Evolutionary conservation across 2,329 filamentous ascomycete genomes (phyloP).

Genomic region (Aspergillus bombycis): DNA sequence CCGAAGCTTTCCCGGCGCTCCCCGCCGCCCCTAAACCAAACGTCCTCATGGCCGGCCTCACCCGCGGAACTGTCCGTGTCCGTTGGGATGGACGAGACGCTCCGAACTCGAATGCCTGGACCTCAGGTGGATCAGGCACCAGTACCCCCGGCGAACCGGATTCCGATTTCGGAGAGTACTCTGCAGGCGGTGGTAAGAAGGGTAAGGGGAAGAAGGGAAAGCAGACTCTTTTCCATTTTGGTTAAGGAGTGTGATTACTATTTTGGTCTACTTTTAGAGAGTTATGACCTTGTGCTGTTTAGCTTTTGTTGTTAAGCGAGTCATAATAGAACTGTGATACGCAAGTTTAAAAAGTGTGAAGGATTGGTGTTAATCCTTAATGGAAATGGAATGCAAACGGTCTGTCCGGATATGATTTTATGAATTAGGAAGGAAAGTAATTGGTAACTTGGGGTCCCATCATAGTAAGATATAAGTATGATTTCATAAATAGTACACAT

Average conservation of each 20-base stretch:
- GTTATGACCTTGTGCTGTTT: neutral
- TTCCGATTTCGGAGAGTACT: conserved; percentile 23
- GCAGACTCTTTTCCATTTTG: conserved; percentile 45
- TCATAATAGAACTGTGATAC: neutral
- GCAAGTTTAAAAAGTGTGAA: neutral
- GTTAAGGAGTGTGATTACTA: conserved; percentile 23
- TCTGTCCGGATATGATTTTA: neutral
- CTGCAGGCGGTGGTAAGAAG: conserved; percentile 35
- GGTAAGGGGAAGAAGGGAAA: conserved; percentile 46
- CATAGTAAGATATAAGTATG: neutral
- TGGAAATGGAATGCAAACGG: neutral
- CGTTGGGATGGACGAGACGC: conserved; percentile 48
- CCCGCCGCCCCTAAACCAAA: conserved; percentile 74
- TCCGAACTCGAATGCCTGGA: conserved; percentile 43
- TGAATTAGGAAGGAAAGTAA: neutral
- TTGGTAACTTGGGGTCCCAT: neutral
- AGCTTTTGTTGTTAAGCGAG: conserved; percentile 7
- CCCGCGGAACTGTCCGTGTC: conserved; percentile 49
- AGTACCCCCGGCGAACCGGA: conserved; percentile 26
- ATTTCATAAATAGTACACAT: neutral
- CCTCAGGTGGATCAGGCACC: conserved; percentile 27
- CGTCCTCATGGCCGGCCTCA: conserved; percentile 54
- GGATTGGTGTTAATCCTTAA: neutral
- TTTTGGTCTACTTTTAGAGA: neutral
- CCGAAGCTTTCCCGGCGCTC: conserved; percentile 78